Evolutionary conservation across 768 basidiomycete species (phyloP).

Genomic region (Phanerochaete sordida): DNA sequence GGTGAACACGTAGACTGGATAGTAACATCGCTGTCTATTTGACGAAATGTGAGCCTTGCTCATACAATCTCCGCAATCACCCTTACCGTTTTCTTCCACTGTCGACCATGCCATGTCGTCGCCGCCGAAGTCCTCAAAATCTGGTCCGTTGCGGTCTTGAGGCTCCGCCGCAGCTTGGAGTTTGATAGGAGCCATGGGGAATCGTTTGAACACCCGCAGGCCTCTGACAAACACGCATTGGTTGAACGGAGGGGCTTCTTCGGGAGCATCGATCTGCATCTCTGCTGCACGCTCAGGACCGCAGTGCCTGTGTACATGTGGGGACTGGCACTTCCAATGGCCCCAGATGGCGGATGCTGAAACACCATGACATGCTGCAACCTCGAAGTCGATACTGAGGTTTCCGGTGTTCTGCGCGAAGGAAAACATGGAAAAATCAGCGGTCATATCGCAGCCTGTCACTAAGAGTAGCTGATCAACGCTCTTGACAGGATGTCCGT

Average conservation of each 20-base stretch:
- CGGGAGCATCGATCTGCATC: background rate
- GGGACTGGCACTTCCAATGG: background rate
- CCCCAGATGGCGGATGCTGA: constrained; percentile 3
- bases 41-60: too few species aligned
- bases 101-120: too few species aligned
- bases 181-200: background rate
- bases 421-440: constrained; percentile 10
- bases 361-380: background rate
- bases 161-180: constrained; percentile 8
- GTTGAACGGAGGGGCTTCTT: background rate
- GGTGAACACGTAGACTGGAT: too few species aligned
- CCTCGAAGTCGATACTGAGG: background rate
- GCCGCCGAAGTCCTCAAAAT: too few species aligned
- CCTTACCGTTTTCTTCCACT: too few species aligned
- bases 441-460: constrained; percentile 7
- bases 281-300: constrained; percentile 2
- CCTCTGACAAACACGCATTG: constrained; percentile 5
- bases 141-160: background rate
- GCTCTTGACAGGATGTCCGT: background rate
- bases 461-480: constrained; percentile 5
- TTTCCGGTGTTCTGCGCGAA: background rate
- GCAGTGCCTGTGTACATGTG: constrained; percentile 1
- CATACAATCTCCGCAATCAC: too few species aligned
- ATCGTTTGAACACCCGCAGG: background rate
- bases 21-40: too few species aligned